Evolutionary conservation across 306 rosid genomes (phyloP), one percentile per base, ranked within the genome.

Genomic region (Cicer arietinum): DNA sequence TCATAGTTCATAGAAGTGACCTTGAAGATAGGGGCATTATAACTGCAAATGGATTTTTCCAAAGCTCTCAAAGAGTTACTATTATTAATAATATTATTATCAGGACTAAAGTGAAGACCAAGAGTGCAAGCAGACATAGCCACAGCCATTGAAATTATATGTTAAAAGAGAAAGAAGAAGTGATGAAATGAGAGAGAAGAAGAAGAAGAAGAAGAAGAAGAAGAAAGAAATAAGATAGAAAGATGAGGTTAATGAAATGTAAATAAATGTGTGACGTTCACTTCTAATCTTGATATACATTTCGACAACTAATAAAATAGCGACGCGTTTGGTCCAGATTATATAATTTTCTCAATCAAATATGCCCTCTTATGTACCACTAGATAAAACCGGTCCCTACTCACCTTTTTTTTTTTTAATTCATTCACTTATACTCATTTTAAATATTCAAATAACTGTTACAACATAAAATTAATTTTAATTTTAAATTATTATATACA

Each of bases 71-170:
- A 50, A 81, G 65, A 13, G 10, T 13, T 60, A 37, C 13, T 71
- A 72, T 7, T 65, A 63, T 0, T 25, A 25, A 25, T 3, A 25
- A 25, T 25, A 25, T 7, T 60, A 72, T 53, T 69, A 58, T 47
- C 83, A 45, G 73, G 17, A 77, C 14, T 71, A 62, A 85, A 80
- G 84, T 81, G 89, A 73, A 84, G 78, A 42, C 90, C 91, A 58
- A 87, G 60, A 62, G 85, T 60, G 72, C 77, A 92, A 86, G 96
- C 93, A 86, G 95, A 84, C 90, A 89, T 80, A 73, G 96, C 84
- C 73, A 90, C 86, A 79, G 93, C 91, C 93, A 94, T 85, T 67
- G 3, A 20, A 46, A 10, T 8, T 22, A 43, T 22, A 47, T 25
- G 1, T 25, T 67, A 3, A 11, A 39, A 56, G 52, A 10, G 76